phyloP scores from a whole-genome alignment of 108 stramenopile species.

The Mayamaea pseudoterrestris region DNA sequence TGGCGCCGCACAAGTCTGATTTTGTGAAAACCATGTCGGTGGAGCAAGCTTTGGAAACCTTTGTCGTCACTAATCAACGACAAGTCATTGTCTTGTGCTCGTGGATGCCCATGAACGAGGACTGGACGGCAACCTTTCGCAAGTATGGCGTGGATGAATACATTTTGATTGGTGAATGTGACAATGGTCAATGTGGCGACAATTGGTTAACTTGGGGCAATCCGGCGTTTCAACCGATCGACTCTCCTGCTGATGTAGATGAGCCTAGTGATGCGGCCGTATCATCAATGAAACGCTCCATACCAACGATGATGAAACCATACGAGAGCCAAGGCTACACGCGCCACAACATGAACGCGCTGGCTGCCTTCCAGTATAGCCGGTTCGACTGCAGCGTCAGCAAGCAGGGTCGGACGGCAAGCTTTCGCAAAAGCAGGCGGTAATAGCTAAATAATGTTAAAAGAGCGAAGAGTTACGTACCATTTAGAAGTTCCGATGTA shows the following conservation, averaged over 20 bases:
- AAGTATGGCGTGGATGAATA: conserved; percentile 51
- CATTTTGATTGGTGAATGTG: conserved; percentile 72
- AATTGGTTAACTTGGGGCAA: conserved; percentile 80
- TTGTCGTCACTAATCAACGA: conserved; percentile 11
- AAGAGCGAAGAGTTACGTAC: too few relatives aligned
- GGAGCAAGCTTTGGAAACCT: conserved; percentile 43
- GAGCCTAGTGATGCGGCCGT: not conserved
- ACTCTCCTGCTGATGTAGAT: conserved; percentile 2
- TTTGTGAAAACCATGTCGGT: conserved; percentile 42
- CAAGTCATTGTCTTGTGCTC: conserved; percentile 60
- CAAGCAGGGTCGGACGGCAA: conserved; percentile 53
- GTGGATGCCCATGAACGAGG: conserved; percentile 76
- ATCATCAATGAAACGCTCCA: not conserved
- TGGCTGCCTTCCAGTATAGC: conserved; percentile 47
- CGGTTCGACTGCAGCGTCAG: conserved; percentile 54
- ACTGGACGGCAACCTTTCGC: conserved; percentile 68
- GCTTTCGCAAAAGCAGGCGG: too few relatives aligned
- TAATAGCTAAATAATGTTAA: too few relatives aligned
- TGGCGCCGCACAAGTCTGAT: conserved; percentile 28
- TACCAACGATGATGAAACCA: conserved; percentile 11
- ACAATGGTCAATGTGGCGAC: conserved; percentile 71
- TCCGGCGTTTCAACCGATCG: conserved; percentile 18
- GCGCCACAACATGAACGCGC: conserved; percentile 41
- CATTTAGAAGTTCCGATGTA: too few relatives aligned
- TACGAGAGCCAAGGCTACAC: conserved; percentile 55